These are phyloP conservation scores for Leucaena leucocephala DNA, from an alignment of 306 rosid genomes.

Conservation along the genomic window DNA sequence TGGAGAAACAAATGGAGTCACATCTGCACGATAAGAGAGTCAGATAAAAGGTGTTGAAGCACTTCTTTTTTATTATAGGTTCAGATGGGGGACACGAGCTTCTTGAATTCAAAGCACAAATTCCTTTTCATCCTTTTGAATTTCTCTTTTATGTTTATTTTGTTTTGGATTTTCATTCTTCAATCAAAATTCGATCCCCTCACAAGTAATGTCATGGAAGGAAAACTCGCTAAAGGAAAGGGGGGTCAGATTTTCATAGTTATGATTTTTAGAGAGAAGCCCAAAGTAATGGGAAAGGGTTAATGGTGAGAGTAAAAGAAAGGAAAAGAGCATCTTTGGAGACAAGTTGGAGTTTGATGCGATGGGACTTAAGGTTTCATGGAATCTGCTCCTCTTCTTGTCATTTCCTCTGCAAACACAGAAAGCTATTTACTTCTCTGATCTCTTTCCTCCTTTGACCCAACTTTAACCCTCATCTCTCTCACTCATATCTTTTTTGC, in stretches of 20 bases:
- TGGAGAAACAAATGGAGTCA: conserved; percentile 33
- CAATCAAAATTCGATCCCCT: conserved; percentile 5
- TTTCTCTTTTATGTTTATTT: not conserved
- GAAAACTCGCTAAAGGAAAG: not conserved
- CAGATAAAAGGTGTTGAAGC: not conserved
- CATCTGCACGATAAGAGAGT: conserved; percentile 6
- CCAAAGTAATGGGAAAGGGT: conserved; percentile 10
- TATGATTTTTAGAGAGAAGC: not conserved
- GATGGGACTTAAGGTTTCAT: conserved; percentile 1
- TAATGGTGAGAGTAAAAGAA: not conserved
- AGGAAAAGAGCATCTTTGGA: not conserved
- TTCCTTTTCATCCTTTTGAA: not conserved
- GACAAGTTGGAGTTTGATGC: not conserved
- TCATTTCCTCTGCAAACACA: not conserved
- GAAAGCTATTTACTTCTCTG: not conserved
- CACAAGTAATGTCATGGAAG: not conserved
- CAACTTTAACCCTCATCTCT: not conserved
- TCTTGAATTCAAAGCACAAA: conserved; percentile 23
- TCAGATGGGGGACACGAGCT: not conserved
- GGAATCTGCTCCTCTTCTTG: conserved; percentile 20
- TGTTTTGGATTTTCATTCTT: not conserved
- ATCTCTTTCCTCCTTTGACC: not conserved
- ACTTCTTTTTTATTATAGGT: conserved; percentile 2
- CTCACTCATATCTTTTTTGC: not conserved
- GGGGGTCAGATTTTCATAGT: not conserved